Conservation (phyloP, 371 early-diverging fungal species). For the Haplosporangium sp. region DNA sequence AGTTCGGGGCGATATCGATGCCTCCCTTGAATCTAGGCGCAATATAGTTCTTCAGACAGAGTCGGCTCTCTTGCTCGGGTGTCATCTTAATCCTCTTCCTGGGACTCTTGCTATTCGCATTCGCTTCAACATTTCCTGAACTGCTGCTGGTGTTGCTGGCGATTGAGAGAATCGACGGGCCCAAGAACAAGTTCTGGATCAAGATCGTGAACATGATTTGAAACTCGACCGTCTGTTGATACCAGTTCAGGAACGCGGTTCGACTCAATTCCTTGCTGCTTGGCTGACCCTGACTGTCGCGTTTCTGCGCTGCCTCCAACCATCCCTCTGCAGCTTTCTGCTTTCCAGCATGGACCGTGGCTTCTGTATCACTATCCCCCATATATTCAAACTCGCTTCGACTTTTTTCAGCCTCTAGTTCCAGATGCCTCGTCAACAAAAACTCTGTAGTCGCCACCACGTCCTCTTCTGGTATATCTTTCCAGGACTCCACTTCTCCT, state of each 20-base stretch:
- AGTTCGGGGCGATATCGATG: conserved; percentile 28
- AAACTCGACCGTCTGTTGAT: conserved; percentile 45
- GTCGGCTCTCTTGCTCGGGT: conserved; percentile 32
- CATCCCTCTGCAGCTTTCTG: conserved; percentile 30
- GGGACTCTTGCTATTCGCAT: not conserved
- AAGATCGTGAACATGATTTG: conserved; percentile 48
- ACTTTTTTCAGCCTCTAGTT: not conserved
- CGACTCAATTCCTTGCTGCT: conserved; percentile 42
- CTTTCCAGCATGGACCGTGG: not conserved
- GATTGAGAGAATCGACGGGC: conserved; percentile 17
- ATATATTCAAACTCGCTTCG: conserved; percentile 8
- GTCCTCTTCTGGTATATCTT: conserved; percentile 33
- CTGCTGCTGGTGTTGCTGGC: not conserved
- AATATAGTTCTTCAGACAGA: conserved; percentile 43
- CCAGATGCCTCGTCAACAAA: conserved; percentile 36
- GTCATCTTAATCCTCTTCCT: conserved; percentile 24
- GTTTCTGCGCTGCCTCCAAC: conserved; percentile 33
- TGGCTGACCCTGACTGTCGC: conserved; percentile 15
- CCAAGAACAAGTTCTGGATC: conserved; percentile 44
- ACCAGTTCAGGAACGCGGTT: conserved; percentile 46
- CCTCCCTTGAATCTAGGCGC: conserved; percentile 47
- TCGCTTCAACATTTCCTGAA: not conserved
- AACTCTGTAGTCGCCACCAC: conserved; percentile 34
- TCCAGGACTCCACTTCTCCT: conserved; percentile 43
- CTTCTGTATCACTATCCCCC: not conserved